A percentile compares a stretch with the other conserved stretches of the same genome.
phyloP scores from a whole-genome alignment of 176 grass and related monocot species.

The Otatea glauca region DNA sequence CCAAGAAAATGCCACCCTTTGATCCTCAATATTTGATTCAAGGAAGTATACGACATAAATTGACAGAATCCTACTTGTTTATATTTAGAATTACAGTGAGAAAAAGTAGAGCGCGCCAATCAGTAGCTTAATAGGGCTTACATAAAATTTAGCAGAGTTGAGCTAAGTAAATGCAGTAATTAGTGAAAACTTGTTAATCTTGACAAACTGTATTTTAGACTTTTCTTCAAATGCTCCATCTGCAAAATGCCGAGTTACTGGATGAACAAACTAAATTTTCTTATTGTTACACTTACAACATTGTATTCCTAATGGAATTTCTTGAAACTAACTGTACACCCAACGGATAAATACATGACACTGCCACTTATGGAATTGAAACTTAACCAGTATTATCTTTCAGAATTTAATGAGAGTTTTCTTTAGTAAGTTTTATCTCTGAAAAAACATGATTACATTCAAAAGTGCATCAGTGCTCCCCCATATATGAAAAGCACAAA shows the following conservation, averaged over 20 bases:
- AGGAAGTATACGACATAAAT: too few species aligned
- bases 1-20: too few species aligned
- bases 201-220: conserved; percentile 74
- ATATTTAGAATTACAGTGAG: conserved; percentile 15
- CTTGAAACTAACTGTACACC: too few species aligned
- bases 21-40: too few species aligned
- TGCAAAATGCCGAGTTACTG: conserved; percentile 44
- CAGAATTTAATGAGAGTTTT: neutral
- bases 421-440: neutral
- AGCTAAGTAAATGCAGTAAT: conserved; percentile 81
- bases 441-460: neutral
- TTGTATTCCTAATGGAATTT: neutral
- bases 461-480: neutral
- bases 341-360: neutral
- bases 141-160: conserved; percentile 87
- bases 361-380: neutral
- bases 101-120: conserved; percentile 45
- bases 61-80: neutral
- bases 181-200: conserved; percentile 81
- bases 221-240: conserved; percentile 80
- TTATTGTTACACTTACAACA: neutral
- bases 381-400: conserved; percentile 8
- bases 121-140: conserved; percentile 88
- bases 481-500: neutral
- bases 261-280: neutral